Base-by-base conservation (phyloP, 371 early-diverging fungal species). In the Massospora cicadina region DNA sequence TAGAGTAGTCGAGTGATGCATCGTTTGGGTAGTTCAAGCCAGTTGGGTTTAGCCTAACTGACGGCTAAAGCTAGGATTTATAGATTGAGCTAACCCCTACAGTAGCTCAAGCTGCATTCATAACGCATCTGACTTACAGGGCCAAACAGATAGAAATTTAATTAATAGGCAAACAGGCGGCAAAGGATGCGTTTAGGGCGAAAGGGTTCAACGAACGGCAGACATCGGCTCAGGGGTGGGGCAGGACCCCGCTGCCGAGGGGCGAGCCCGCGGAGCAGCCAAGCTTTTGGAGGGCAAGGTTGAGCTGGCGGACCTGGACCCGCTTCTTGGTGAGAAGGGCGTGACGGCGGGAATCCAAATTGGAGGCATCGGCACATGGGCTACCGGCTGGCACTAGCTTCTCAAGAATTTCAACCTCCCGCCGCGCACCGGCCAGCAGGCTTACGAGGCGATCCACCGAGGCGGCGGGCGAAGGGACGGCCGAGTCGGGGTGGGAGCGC, bases 281-380 rank as follows among this genome's bases (percentile, higher is more conserved):
- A 17, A 59, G 31, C 29, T 59, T 59, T 31, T 59, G 60, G 26
- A 59, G 60, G 10, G 60, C 60, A 28, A 59, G 31, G 29, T 26
- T 59, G 29, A 59, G 26, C 26, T 59, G 60, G 26, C 60, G 13
- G 31, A 59, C 26, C 29, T 59, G 60, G 7, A 2, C 26, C 3
- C 60, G 60, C 31, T 59, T 59, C 29, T 59, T 59, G 13, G 60
- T 59, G 3, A 59, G 29, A 12, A 59, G 31, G 12, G 13, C 31
- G 60, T 59, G 31, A 27, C 31, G 60, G 13, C 60, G 60, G 7
- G 21, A 21, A 13, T 59, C 60, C 60, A 59, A 29, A n/a, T 59
- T 31, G 2, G 60, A 29, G 13, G 60, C 60, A 25, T 26, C 31
- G 2, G 13, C 1, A 3, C 30, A 17, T 3, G 31, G 29, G 12